Conservation (phyloP, 192 early-diverging fungal genomes). For the Glomus cerebriforme region DNA sequence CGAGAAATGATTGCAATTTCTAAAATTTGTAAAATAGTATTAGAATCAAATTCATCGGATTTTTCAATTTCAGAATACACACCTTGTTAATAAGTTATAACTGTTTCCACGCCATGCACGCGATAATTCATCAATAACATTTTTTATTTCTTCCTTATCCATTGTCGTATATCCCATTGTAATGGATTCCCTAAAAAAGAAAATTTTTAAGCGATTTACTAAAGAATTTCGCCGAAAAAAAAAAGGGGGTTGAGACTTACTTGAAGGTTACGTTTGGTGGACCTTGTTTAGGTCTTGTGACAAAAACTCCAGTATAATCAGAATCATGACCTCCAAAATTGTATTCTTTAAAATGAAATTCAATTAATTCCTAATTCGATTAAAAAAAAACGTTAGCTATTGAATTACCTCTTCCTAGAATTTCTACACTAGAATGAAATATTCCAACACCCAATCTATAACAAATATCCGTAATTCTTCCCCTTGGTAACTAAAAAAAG, state of each 20-base stretch:
- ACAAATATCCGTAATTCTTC: conserved; percentile 38
- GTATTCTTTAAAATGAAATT: conserved; percentile 36
- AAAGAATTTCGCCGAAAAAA: neutral
- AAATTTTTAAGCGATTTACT: neutral
- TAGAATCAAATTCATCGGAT: neutral
- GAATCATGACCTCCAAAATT: conserved; percentile 50
- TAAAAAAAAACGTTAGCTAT: neutral
- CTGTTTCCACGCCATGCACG: conserved; percentile 21
- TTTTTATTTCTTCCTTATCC: conserved; percentile 22
- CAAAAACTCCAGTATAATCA: conserved; percentile 47
- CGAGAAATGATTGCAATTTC: conserved; percentile 33
- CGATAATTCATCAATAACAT: conserved; percentile 21
- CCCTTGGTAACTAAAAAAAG: conserved; percentile 38
- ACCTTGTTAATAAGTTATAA: conserved; percentile 29
- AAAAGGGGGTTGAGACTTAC: conserved; percentile 25
- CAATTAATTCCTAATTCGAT: neutral
- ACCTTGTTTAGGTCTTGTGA: conserved; percentile 40
- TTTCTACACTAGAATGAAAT: conserved; percentile 46
- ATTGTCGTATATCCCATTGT: conserved; percentile 17
- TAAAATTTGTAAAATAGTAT: neutral
- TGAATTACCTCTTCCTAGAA: conserved; percentile 41
- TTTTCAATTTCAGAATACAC: neutral
- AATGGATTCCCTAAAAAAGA: conserved; percentile 23
- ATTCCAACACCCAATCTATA: conserved; percentile 47
- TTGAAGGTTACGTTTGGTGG: conserved; percentile 46